Conservation (phyloP, 441 rosid genomes). For the Populus hybrid region DNA sequence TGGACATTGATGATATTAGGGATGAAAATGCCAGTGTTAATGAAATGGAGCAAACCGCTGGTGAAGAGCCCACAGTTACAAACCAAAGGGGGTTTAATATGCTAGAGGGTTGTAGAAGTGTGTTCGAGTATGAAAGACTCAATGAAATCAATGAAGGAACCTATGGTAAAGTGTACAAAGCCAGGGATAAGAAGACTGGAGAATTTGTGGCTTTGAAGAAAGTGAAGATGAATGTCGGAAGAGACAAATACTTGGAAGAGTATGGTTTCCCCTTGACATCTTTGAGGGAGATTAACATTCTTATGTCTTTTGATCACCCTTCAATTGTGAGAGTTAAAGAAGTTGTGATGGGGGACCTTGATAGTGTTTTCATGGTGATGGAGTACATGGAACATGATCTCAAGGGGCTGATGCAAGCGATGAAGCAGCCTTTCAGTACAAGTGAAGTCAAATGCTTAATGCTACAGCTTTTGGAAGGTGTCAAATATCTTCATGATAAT, state of each 20-base stretch:
- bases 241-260: slow-evolving; percentile 33
- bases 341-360: slow-evolving; percentile 57
- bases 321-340: slow-evolving; percentile 72
- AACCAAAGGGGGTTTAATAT: slow-evolving; percentile 42
- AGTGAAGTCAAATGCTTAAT: slow-evolving; percentile 87
- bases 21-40: slow-evolving; percentile 13
- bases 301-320: slow-evolving; percentile 63
- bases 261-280: slow-evolving; percentile 70
- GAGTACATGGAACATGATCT: too few relatives aligned
- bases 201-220: slow-evolving; percentile 81
- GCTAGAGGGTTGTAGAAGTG: slow-evolving; percentile 67
- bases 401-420: slow-evolving; percentile 1
- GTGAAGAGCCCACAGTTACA: slow-evolving; percentile 19
- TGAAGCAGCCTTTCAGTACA: slow-evolving; percentile 72
- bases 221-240: slow-evolving; percentile 62
- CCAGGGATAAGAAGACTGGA: slow-evolving; percentile 65
- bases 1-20: slow-evolving; percentile 23
- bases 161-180: slow-evolving; percentile 81
- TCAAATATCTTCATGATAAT: slow-evolving; percentile 80
- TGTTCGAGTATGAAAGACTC: slow-evolving; percentile 66
- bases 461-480: slow-evolving; percentile 76
- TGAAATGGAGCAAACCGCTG: neutral
- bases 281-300: slow-evolving; percentile 81
- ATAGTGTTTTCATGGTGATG: too few relatives aligned
- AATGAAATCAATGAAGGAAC: slow-evolving; percentile 83